Base-by-base conservation (phyloP, 2,329 filamentous ascomycete species). In the Chaetomium olivaceum region DNA sequence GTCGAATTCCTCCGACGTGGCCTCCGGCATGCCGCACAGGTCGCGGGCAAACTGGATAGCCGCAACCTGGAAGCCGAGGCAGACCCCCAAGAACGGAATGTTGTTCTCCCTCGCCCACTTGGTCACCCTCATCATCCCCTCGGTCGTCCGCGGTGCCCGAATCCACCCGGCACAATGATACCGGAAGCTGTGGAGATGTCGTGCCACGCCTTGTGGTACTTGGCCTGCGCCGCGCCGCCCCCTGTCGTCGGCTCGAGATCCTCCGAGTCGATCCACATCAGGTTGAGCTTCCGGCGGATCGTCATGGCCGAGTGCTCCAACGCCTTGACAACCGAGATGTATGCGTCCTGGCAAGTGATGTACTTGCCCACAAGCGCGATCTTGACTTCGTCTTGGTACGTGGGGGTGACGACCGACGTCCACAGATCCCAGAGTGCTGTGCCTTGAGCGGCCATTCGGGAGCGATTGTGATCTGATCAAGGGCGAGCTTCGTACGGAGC, bases 281-380 rank as follows among this genome's bases (percentile, higher is more conserved):
- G 82, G 68, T 93, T 88, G 51, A 98, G 83, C 77, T 92, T 93
- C 71, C 88, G 86, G 60, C 85, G 83, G 78, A 93, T 95, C 67
- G 87, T 87, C 93, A 98, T 97, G 5, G 93, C 89, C 1, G 91
- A 87, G 78, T 98, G 94, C 79, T 98, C 94, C 3, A 98, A 84
- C 0, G 93, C 88, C 80, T 97, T 97, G 76, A 87, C 84, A 52
- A 96, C 73, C 21, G 71, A 74, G 57, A 96, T 84, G 74, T 97
- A 98, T 4, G 91, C 90, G 77, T 98, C 94, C 62, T 93, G 88
- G 4, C 94, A 86, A 61, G 87, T 87, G 25, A 89, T 89, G 77
- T 99, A 99, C 79, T 98, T 98, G 71, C 95, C 95, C 12, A 98
- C 93, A 14, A 99, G 82, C 9, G 88, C 92, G 75, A 99, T 96